Base-by-base conservation (phyloP, 2,329 filamentous ascomycete species). In the Cladosporium austrohemisphaericum region DNA sequence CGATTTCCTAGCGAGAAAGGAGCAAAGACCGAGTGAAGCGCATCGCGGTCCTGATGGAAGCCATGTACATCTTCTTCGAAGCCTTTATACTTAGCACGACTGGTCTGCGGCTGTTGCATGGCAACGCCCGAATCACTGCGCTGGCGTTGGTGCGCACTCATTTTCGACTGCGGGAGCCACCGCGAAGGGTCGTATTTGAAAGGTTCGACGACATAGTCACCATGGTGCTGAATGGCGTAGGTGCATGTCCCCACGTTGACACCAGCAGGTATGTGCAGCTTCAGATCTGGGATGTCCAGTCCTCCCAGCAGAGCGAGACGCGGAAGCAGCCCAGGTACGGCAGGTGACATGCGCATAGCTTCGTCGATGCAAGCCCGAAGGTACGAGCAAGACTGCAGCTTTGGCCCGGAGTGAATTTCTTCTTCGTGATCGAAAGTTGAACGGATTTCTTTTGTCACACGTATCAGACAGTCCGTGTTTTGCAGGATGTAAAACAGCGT, bases 1-100 rank as follows among this genome's bases (percentile, higher is more conserved):
- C 85, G 71, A 0, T 84, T 81, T 0, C 85, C 85, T 53, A 87
- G 72, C 37, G 78, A 83, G 59, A 89, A 89, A 1, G 88, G 85
- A 54, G 84, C 88, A 68, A 87, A 92, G 0, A 86, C 86, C 26
- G 74, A 76, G 43, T 84, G 78, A 3, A 59, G 50, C 13, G 55
- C 53, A 2, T 56, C 51, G 16, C 33, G 38, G 26, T 56, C 46
- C 23, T 56, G 53, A 0, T 50, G 25, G 29, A 58, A 52, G 1
- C 50, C 20, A n/a, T n/a, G n/a, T 2, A 47, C 19, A 16, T 29
- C 23, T 5, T 53, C 45, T 25, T 49, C 49, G 25, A 11, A 26
- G n/a, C n/a, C n/a, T 11, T 26, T 26, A 6, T 6, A 26, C 25
- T 11, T 11, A 26, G 6, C 25, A 6, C 11, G 6, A 6, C 6